These are phyloP conservation scores for Backusella macrospora DNA, from an alignment of 192 early-diverging fungal species.

Conservation along the genomic window DNA sequence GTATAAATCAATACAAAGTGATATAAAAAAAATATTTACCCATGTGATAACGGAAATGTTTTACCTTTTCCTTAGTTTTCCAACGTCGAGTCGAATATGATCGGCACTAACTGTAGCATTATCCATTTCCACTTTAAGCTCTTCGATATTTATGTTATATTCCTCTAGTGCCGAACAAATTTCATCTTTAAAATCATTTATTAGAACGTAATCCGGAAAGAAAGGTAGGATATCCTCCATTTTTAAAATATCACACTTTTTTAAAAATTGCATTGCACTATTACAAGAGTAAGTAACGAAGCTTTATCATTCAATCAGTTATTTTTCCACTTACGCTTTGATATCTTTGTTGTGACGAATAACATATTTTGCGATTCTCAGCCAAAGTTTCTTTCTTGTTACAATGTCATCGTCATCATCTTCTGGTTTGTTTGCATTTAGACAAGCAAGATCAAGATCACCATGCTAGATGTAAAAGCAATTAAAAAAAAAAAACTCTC, in stretches of 20 bases:
- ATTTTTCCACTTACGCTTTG: constrained; percentile 57
- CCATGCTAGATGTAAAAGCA: constrained; percentile 51
- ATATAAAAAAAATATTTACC: background rate
- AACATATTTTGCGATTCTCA: constrained; percentile 91
- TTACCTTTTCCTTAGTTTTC: constrained; percentile 78
- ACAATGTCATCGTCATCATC: constrained; percentile 73
- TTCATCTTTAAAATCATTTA: constrained; percentile 96
- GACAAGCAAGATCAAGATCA: constrained; percentile 87
- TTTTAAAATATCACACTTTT: constrained; percentile 78
- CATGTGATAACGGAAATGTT: constrained; percentile 24
- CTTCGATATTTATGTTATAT: constrained; percentile 87
- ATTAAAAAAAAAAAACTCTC: background rate
- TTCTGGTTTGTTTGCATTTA: constrained; percentile 90
- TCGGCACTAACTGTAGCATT: constrained; percentile 91
- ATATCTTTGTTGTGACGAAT: constrained; percentile 85
- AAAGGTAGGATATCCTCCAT: constrained; percentile 96
- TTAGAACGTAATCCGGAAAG: constrained; percentile 96
- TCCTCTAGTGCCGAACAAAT: constrained; percentile 90
- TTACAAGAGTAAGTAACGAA: background rate
- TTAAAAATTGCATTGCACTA: constrained; percentile 85
- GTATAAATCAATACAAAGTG: background rate
- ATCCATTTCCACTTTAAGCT: constrained; percentile 90
- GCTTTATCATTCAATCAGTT: background rate
- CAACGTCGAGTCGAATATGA: constrained; percentile 88
- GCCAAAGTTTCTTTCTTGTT: constrained; percentile 85